Conservation (phyloP, 1,284 basidiomycete genomes). For the Meira nashicola region DNA sequence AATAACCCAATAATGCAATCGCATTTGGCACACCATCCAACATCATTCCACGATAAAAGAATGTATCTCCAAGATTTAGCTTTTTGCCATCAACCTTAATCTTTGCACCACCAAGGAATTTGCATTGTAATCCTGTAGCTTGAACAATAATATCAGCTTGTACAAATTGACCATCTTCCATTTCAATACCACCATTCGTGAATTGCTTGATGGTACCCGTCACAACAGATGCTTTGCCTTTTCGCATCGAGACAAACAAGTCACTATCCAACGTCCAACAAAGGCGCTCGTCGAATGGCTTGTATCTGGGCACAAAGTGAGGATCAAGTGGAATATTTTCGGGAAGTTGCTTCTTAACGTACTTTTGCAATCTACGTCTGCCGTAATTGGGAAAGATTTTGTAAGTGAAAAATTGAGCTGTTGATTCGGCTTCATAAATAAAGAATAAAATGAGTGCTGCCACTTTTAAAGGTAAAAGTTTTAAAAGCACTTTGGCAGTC, state of each 20-base stretch:
- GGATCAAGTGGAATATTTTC: slow-evolving; percentile 44
- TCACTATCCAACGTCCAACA: slow-evolving; percentile 51
- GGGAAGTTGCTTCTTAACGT: slow-evolving; percentile 36
- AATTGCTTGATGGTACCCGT: slow-evolving; percentile 49
- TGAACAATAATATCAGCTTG: slow-evolving; percentile 51
- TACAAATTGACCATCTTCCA: slow-evolving; percentile 40
- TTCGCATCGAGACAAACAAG: slow-evolving; percentile 43
- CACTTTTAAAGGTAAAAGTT: no score
- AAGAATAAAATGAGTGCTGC: no score
- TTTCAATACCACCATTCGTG: slow-evolving; percentile 34
- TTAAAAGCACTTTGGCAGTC: no score
- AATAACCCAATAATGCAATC: slow-evolving; percentile 40
- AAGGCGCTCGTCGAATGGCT: slow-evolving; percentile 53
- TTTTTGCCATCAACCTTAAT: slow-evolving; percentile 39
- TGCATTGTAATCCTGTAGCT: slow-evolving; percentile 49
- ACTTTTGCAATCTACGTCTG: slow-evolving; percentile 24
- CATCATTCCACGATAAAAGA: slow-evolving; percentile 49
- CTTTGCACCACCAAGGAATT: slow-evolving; percentile 36
- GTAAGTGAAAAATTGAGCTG: slow-evolving; percentile 45
- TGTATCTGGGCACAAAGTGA: slow-evolving; percentile 52
- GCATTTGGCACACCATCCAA: slow-evolving; percentile 46
- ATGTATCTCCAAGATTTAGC: slow-evolving; percentile 24
- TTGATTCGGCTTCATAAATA: slow-evolving; percentile 24
- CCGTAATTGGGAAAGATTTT: slow-evolving; percentile 39
- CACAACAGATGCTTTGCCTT: slow-evolving; percentile 47